A percentile compares a stretch with the other conserved stretches of the same genome.
Evolutionary conservation across 2,329 filamentous ascomycete species (phyloP).

Genomic region (Nigrospora osmanthi): DNA sequence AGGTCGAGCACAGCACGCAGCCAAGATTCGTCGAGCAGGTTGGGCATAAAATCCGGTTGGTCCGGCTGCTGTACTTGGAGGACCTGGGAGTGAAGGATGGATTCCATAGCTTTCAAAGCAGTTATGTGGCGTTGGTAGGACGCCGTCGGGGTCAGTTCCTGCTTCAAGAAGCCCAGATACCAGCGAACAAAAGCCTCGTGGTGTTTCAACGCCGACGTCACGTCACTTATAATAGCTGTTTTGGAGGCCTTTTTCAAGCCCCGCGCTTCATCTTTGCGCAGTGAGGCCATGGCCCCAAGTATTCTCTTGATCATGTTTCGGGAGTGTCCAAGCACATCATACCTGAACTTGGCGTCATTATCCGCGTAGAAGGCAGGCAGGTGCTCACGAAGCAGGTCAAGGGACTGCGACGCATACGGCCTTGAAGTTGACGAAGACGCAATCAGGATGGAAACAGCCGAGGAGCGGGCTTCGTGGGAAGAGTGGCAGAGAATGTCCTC

Average conservation of each 20-base stretch:
- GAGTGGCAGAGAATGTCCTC: constrained; percentile 45
- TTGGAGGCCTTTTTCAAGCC: constrained; percentile 23
- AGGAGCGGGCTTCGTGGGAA: constrained; percentile 60
- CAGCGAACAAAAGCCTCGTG: constrained; percentile 63
- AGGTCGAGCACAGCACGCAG: constrained; percentile 66
- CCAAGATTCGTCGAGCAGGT: constrained; percentile 40
- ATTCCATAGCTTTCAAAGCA: constrained; percentile 61
- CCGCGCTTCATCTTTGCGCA: constrained; percentile 29
- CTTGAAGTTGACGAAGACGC: constrained; percentile 68
- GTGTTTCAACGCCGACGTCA: constrained; percentile 24
- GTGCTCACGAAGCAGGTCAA: constrained; percentile 56
- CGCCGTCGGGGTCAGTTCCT: constrained; percentile 69
- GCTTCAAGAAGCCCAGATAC: constrained; percentile 65
- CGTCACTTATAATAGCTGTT: neutral
- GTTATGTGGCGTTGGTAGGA: constrained; percentile 89
- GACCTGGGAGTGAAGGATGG: constrained; percentile 51
- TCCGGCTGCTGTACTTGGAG: constrained; percentile 44
- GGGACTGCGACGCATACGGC: constrained; percentile 56
- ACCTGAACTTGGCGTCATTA: constrained; percentile 76
- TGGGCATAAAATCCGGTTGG: constrained; percentile 30
- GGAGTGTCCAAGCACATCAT: constrained; percentile 68
- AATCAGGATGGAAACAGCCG: constrained; percentile 75
- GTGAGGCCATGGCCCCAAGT: constrained; percentile 53
- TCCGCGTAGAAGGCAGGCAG: constrained; percentile 72
- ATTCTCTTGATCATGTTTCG: constrained; percentile 73